Evolutionary conservation across 306 rosid species (phyloP).

Genomic region (Quercus parvula): DNA sequence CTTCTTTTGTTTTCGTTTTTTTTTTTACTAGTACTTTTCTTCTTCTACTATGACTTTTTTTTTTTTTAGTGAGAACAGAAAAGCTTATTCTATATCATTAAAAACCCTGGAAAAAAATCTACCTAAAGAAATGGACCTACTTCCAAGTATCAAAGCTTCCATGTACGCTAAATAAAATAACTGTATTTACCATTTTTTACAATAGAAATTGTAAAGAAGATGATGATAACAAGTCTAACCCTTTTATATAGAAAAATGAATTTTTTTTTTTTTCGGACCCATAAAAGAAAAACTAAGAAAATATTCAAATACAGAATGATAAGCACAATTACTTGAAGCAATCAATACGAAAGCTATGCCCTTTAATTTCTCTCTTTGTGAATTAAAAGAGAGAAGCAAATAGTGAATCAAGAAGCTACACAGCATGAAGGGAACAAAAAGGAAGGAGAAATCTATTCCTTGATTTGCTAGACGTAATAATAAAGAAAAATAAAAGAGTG

Average conservation of each 20-base stretch:
- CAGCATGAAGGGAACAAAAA: not conserved
- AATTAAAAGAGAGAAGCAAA: not conserved
- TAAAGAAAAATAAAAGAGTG: not conserved
- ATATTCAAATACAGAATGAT: not conserved
- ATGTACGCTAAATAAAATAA: not conserved
- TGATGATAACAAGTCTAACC: not conserved
- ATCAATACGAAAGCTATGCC: not conserved
- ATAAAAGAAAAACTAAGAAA: not conserved
- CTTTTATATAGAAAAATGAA: not conserved
- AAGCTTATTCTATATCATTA: not conserved
- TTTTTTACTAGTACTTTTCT: not conserved
- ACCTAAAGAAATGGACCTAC: not conserved
- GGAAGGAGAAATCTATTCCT: not conserved
- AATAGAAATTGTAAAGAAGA: not conserved
- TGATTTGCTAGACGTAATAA: not conserved
- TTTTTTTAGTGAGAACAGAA: not conserved
- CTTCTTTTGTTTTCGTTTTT: not conserved
- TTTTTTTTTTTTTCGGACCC: not conserved
- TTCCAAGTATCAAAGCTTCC: not conserved
- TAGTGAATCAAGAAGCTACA: not conserved
- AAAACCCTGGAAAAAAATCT: not conserved
- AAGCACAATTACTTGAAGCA: not conserved
- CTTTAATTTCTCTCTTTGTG: not conserved
- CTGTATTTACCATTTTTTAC: not conserved
- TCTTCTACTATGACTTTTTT: not conserved